Conservation (phyloP, 2,329 filamentous ascomycete species). For the Microdochium trichocladiopsis region DNA sequence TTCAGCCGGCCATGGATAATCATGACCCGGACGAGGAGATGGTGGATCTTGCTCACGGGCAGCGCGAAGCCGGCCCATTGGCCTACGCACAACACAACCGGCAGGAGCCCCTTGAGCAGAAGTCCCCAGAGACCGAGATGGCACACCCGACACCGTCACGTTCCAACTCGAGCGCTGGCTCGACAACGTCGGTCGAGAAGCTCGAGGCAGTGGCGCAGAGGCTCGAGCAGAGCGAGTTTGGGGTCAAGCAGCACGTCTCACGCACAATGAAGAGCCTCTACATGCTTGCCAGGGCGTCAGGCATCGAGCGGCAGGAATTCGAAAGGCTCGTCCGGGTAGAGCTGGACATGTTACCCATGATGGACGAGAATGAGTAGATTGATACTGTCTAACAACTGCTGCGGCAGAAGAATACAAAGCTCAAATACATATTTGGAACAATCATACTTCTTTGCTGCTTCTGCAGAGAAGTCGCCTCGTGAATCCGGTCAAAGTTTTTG, state of each 20-base stretch:
- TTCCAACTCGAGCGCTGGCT: slow-evolving; percentile 50
- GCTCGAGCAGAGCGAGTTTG: slow-evolving; percentile 60
- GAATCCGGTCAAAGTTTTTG: not conserved
- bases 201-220: slow-evolving; percentile 49
- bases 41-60: slow-evolving; percentile 16
- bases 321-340: slow-evolving; percentile 65
- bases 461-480: not conserved
- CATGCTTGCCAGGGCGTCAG: slow-evolving; percentile 60
- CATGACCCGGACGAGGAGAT: slow-evolving; percentile 71
- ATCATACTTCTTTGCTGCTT: not conserved
- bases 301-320: slow-evolving; percentile 71
- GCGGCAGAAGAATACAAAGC: not conserved
- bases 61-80: slow-evolving; percentile 3
- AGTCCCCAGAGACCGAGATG: slow-evolving; percentile 23
- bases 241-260: slow-evolving; percentile 72
- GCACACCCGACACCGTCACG: slow-evolving; percentile 44
- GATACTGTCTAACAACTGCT: not conserved
- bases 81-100: not conserved
- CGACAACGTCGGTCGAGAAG: slow-evolving; percentile 54
- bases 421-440: not conserved
- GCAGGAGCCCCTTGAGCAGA: slow-evolving; percentile 5
- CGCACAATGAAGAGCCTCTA: slow-evolving; percentile 73
- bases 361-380: slow-evolving; percentile 42
- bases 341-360: slow-evolving; percentile 60
- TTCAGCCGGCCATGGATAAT: slow-evolving; percentile 74